A percentile compares a stretch with the other conserved stretches of the same genome.
Evolutionary conservation across 2,329 filamentous ascomycete species (phyloP).

Genomic region (Orbilia ellipsospora): DNA sequence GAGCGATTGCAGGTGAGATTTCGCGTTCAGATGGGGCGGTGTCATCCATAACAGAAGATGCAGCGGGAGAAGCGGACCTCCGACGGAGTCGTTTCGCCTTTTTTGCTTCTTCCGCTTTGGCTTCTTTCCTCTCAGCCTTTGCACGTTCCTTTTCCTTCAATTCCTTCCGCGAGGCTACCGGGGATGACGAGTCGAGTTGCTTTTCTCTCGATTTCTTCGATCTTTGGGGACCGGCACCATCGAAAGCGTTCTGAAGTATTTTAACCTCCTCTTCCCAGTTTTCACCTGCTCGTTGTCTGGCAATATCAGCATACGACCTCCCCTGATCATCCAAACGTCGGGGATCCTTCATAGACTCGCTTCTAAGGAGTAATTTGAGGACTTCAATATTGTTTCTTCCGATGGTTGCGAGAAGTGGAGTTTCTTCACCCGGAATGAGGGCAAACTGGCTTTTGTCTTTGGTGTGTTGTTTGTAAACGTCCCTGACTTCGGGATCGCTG

Average conservation of each 20-base stretch:
- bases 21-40: slow-evolving; percentile 49
- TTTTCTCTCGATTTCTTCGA: slow-evolving; percentile 34
- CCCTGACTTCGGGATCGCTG: slow-evolving; percentile 67
- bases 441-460: slow-evolving; percentile 57
- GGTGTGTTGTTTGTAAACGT: slow-evolving; percentile 54
- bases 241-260: slow-evolving; percentile 79
- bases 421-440: slow-evolving; percentile 76
- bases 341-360: slow-evolving; percentile 76
- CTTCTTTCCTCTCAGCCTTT: slow-evolving; percentile 35
- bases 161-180: slow-evolving; percentile 42
- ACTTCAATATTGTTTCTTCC: slow-evolving; percentile 87
- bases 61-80: slow-evolving; percentile 38
- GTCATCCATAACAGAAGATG: slow-evolving; percentile 49
- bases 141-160: slow-evolving; percentile 36
- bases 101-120: slow-evolving; percentile 47
- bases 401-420: slow-evolving; percentile 93
- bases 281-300: slow-evolving; percentile 81
- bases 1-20: slow-evolving; percentile 43
- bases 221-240: slow-evolving; percentile 63
- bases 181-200: slow-evolving; percentile 42
- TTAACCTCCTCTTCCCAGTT: slow-evolving; percentile 91
- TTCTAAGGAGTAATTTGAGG: slow-evolving; percentile 78
- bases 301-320: slow-evolving; percentile 87
- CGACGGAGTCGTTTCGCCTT: slow-evolving; percentile 50
- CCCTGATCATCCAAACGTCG: slow-evolving; percentile 77